Conservation (phyloP, 352 stramenopile species). For the Thraustochytrium striatum region DNA sequence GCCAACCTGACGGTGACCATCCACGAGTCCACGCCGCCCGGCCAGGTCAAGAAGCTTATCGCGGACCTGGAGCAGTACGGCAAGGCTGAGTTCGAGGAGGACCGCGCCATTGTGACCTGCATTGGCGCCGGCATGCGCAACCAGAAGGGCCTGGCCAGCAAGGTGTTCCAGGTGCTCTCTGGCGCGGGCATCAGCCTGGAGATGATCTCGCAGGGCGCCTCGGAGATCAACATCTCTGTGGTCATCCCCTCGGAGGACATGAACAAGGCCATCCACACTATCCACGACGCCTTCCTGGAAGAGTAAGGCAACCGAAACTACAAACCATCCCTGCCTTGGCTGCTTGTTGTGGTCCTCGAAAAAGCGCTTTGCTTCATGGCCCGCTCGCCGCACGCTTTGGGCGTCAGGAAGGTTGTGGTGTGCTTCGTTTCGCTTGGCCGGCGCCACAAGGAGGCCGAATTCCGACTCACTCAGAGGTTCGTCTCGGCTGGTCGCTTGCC, state of each 20-base stretch:
- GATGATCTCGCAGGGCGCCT: constrained; percentile 48
- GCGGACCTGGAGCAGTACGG: constrained; percentile 42
- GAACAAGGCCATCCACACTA: constrained; percentile 45
- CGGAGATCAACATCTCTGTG: constrained; percentile 48
- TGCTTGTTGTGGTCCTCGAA: too few species aligned
- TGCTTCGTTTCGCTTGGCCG: too few species aligned
- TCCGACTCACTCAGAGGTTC: too few species aligned
- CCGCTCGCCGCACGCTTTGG: too few species aligned
- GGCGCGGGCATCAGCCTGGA: constrained; percentile 41
- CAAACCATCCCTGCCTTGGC: too few species aligned
- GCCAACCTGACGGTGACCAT: constrained; percentile 48
- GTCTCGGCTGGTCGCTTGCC: too few species aligned
- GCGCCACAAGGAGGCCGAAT: too few species aligned
- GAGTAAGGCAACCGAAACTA: too few species aligned
- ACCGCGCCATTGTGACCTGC: constrained; percentile 45
- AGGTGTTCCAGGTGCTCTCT: constrained; percentile 36
- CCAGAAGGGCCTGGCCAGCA: constrained; percentile 44
- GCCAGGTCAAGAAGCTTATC: constrained; percentile 27
- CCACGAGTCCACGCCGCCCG: constrained; percentile 32
- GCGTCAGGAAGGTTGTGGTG: too few species aligned
- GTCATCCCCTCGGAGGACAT: constrained; percentile 35
- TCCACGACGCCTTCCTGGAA: constrained; percentile 40
- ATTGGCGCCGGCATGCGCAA: constrained; percentile 42
- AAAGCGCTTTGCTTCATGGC: too few species aligned
- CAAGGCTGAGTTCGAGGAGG: constrained; percentile 24